Evolutionary conservation across 306 rosid genomes (phyloP).

Genomic region (Cicer arietinum): DNA sequence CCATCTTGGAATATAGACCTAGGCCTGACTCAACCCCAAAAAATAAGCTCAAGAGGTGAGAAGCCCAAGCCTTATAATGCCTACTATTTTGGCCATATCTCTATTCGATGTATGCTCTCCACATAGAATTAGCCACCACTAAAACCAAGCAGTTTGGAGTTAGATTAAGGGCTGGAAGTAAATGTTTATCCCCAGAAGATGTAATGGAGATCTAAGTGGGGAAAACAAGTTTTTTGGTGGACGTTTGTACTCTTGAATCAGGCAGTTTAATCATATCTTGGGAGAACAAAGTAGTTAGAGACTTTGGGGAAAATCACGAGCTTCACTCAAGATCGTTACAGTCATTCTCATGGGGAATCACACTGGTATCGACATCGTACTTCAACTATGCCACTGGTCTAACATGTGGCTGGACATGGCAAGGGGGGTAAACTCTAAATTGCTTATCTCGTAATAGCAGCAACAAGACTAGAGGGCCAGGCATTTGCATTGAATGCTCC

Average conservation of each 20-base stretch:
- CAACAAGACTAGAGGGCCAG: neutral
- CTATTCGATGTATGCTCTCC: no score
- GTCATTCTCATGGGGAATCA: no score
- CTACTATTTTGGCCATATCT: no score
- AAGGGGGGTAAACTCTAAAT: no score
- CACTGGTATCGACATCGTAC: no score
- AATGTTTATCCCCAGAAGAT: neutral
- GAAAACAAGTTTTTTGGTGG: slow-evolving; percentile 7
- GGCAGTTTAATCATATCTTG: neutral
- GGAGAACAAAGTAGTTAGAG: neutral
- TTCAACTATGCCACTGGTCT: no score
- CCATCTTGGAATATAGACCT: no score
- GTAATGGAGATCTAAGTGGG: neutral
- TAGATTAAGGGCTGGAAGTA: neutral
- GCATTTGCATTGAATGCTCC: neutral
- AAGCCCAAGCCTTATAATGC: no score
- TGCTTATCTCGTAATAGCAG: no score
- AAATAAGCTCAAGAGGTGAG: no score
- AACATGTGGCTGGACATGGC: no score
- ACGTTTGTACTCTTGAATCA: neutral
- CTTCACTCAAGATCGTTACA: neutral
- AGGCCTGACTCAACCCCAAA: no score
- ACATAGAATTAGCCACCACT: neutral
- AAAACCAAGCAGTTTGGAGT: neutral
- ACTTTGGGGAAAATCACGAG: neutral